A percentile compares a stretch with the other conserved stretches of the same genome.
These are phyloP conservation scores for Naganishia sp. DNA, from an alignment of 1,284 basidiomycete species.

Conservation along the genomic window DNA sequence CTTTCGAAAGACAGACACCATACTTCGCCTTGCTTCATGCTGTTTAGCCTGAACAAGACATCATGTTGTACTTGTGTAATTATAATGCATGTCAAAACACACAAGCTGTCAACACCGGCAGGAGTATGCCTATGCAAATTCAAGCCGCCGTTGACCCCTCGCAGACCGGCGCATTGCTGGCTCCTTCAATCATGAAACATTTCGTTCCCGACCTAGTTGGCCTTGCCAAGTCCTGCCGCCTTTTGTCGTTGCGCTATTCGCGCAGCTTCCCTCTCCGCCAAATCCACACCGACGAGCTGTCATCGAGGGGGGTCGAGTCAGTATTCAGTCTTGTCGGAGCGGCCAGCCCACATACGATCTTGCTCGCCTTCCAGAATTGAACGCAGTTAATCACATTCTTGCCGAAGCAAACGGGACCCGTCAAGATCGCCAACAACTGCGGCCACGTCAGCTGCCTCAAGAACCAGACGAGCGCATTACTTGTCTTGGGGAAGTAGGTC, in stretches of 20 bases:
- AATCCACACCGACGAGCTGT: conserved; percentile 77
- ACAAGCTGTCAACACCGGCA: no score
- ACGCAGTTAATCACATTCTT: conserved; percentile 97
- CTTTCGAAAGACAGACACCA: no score
- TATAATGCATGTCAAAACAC: no score
- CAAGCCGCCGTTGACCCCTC: not conserved
- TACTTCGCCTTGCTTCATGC: no score
- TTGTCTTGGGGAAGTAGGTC: conserved; percentile 36
- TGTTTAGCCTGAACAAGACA: no score
- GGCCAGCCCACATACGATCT: conserved; percentile 61
- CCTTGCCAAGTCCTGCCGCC: conserved; percentile 28
- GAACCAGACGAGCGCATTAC: conserved; percentile 40
- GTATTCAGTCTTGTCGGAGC: not conserved
- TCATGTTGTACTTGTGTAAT: no score
- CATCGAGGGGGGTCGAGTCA: not conserved
- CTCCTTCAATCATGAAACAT: not conserved
- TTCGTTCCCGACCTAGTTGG: conserved; percentile 1
- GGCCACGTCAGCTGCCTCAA: conserved; percentile 70
- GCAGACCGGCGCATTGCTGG: not conserved
- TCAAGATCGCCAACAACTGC: conserved; percentile 68
- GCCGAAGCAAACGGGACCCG: conserved; percentile 69
- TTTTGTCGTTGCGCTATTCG: conserved; percentile 54
- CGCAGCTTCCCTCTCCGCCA: conserved; percentile 74
- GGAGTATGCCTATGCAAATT: not conserved
- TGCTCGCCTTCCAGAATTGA: conserved; percentile 98